phyloP scores from a whole-genome alignment of 805 yeast genomes.

The Lipomyces mesembrius region DNA sequence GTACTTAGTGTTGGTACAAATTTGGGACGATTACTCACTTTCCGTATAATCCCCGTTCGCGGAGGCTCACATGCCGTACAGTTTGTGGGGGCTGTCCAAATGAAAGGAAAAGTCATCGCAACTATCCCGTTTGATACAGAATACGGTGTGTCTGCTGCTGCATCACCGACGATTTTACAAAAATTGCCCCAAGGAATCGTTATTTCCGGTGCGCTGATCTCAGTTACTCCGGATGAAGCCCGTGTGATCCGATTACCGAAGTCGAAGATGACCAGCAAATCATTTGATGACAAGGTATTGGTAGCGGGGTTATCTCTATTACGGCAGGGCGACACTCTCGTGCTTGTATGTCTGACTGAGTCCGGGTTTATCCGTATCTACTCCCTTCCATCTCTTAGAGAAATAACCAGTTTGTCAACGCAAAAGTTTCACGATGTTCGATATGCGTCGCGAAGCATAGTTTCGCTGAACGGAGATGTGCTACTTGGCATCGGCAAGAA shows the following conservation, averaged over 20 bases:
- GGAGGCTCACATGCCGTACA: constrained; percentile 65
- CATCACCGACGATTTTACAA: constrained; percentile 61
- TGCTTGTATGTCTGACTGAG: constrained; percentile 52
- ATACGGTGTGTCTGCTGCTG: constrained; percentile 68
- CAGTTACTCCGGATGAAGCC: constrained; percentile 62
- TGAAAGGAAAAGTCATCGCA: constrained; percentile 57
- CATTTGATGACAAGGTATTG: constrained; percentile 54
- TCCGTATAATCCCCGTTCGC: constrained; percentile 65
- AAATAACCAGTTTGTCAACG: constrained; percentile 34
- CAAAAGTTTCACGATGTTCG: constrained; percentile 35
- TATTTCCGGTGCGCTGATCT: constrained; percentile 65
- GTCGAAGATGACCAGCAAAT: constrained; percentile 65
- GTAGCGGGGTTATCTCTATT: constrained; percentile 58
- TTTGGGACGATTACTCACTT: constrained; percentile 69
- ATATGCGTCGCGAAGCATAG: constrained; percentile 42
- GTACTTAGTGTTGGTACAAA: constrained; percentile 76
- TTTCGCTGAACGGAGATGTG: constrained; percentile 51
- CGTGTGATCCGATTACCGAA: constrained; percentile 65
- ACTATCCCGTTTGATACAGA: constrained; percentile 63
- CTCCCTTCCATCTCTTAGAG: constrained; percentile 34
- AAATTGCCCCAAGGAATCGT: constrained; percentile 63
- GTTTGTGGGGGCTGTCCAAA: constrained; percentile 54
- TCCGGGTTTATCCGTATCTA: constrained; percentile 53
- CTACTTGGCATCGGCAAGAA: constrained; percentile 59
- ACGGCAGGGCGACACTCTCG: constrained; percentile 54